These are phyloP conservation scores for Diospyros lotus DNA, from an alignment of 148 eudicot genomes.

Conservation along the genomic window DNA sequence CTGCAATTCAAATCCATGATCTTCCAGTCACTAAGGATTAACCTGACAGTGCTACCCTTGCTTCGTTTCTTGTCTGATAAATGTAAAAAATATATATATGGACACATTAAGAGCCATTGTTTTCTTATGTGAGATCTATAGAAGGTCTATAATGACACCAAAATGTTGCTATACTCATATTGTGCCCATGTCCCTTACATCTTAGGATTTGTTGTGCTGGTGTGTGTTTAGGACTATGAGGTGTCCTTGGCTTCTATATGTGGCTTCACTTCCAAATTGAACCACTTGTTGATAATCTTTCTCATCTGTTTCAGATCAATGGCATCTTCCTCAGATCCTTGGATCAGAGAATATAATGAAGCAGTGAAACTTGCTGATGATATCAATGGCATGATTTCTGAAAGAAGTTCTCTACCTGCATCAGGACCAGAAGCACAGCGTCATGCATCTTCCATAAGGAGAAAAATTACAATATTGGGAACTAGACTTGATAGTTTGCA, in stretches of 20 bases:
- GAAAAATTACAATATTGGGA: constrained; percentile 86
- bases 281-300: background rate
- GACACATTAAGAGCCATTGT: no score
- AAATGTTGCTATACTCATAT: background rate
- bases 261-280: background rate
- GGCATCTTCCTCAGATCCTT: constrained; percentile 70
- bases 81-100: no score
- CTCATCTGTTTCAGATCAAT: constrained; percentile 27
- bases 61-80: no score
- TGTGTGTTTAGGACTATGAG: background rate
- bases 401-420: constrained; percentile 45
- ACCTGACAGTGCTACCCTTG: no score
- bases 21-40: no score
- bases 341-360: constrained; percentile 85
- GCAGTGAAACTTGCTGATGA: constrained; percentile 77
- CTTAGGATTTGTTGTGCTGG: background rate
- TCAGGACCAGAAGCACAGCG: constrained; percentile 76
- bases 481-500: constrained; percentile 81
- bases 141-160: background rate
- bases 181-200: background rate
- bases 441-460: constrained; percentile 68
- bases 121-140: background rate
- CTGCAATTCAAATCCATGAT: no score
- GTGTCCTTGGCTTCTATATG: background rate
- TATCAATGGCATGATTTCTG: constrained; percentile 66